Conservation (phyloP, 768 basidiomycete genomes). For the Leccinum arenicola region DNA sequence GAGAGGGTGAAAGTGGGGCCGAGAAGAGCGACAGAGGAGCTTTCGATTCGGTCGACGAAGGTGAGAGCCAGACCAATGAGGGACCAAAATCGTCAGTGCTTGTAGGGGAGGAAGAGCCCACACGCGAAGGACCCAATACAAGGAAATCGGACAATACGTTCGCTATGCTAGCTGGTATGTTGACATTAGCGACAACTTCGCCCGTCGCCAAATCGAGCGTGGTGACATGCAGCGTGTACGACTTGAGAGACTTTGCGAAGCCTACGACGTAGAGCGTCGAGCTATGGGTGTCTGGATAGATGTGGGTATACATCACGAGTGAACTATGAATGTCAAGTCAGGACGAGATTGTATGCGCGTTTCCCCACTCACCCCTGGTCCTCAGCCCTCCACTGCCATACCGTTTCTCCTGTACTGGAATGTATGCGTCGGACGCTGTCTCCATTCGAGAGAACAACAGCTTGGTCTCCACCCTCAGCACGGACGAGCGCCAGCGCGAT, state of each 20-base stretch:
- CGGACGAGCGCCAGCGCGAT: slow-evolving; percentile 44
- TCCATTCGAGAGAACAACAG: slow-evolving; percentile 56
- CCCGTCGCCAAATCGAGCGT: slow-evolving; percentile 57
- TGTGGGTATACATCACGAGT: slow-evolving; percentile 58
- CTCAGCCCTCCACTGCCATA: slow-evolving; percentile 72
- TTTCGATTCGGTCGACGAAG: slow-evolving; percentile 11
- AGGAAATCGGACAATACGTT: slow-evolving; percentile 37
- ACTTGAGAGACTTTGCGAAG: slow-evolving; percentile 38
- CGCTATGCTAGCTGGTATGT: slow-evolving; percentile 52
- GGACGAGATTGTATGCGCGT: not conserved
- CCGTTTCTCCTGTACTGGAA: slow-evolving; percentile 46
- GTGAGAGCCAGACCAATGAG: slow-evolving; percentile 36
- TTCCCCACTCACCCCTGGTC: slow-evolving; percentile 57
- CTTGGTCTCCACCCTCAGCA: slow-evolving; percentile 25
- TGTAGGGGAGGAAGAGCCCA: not conserved
- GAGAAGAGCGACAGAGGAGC: slow-evolving; percentile 22
- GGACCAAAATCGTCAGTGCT: slow-evolving; percentile 10
- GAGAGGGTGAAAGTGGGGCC: slow-evolving; percentile 47
- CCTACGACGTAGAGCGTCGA: slow-evolving; percentile 57
- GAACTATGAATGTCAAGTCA: slow-evolving; percentile 42
- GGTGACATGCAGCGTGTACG: slow-evolving; percentile 67
- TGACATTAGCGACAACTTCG: slow-evolving; percentile 42
- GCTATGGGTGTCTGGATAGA: slow-evolving; percentile 50
- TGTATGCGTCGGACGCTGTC: slow-evolving; percentile 53
- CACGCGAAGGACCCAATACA: slow-evolving; percentile 27